Evolutionary conservation across 352 stramenopile species (phyloP).

Genomic region (Peronospora destructor): DNA sequence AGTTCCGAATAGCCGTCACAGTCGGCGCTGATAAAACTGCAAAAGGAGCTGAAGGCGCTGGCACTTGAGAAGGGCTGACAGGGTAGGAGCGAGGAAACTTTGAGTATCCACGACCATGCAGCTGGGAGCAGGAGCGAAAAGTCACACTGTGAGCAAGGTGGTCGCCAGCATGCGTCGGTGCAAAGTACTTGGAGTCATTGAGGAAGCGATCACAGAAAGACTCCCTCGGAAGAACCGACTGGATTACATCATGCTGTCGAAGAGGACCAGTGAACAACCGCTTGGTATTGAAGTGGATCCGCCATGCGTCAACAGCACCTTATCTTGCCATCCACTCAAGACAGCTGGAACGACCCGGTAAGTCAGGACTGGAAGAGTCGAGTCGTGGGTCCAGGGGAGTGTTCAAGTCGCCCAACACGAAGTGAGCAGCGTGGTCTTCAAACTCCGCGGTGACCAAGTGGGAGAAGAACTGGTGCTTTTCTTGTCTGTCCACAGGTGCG

Average conservation of each 20-base stretch:
- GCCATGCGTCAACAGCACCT: neutral
- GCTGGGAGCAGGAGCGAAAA: too few relatives aligned
- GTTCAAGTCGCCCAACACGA: neutral
- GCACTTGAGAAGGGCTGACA: neutral
- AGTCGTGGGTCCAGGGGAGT: neutral
- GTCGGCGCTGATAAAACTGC: neutral
- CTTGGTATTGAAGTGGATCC: neutral
- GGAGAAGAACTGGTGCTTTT: conserved; percentile 1
- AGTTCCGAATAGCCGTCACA: neutral
- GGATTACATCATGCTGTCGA: neutral
- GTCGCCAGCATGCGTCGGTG: neutral
- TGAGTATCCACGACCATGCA: neutral
- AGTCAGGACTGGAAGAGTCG: neutral
- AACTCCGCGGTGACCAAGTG: neutral
- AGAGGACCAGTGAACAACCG: neutral
- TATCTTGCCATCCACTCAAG: neutral
- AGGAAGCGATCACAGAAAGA: neutral
- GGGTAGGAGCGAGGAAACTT: neutral
- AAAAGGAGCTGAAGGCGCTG: neutral
- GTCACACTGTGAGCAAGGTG: neutral
- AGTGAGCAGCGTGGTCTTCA: neutral
- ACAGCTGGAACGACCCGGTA: neutral
- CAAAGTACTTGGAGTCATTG: neutral
- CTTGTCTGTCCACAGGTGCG: neutral
- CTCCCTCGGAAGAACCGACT: too few relatives aligned